Evolutionary conservation across 163 green algal genomes (phyloP).

Genomic region (Chlorella variabilis): DNA sequence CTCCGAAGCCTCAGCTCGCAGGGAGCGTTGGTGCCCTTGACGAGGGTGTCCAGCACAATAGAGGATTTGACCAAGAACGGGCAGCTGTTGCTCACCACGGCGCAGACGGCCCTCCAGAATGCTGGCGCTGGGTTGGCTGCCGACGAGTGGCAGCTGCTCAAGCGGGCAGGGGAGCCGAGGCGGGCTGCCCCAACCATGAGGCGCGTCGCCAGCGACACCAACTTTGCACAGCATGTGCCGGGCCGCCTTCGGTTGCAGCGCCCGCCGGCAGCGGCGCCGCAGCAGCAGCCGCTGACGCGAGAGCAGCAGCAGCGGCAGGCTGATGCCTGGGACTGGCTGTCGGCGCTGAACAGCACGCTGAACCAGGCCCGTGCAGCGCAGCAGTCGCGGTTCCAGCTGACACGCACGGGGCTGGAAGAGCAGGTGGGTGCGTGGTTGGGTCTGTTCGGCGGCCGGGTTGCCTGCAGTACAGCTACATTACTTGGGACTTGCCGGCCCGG

Average conservation of each 20-base stretch:
- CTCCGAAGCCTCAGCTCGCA: no score
- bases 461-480: no score
- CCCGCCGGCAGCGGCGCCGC: not conserved
- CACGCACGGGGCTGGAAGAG: slow-evolving; percentile 30
- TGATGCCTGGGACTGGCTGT: slow-evolving; percentile 36
- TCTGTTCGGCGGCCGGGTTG: no score
- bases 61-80: slow-evolving; percentile 38
- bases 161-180: not conserved
- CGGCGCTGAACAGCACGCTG: slow-evolving; percentile 32
- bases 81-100: slow-evolving; percentile 26
- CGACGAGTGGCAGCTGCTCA: slow-evolving; percentile 26
- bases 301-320: slow-evolving; percentile 23
- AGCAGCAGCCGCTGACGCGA: not conserved
- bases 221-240: slow-evolving; percentile 16
- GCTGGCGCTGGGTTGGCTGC: not conserved
- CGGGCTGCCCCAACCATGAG: not conserved
- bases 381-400: slow-evolving; percentile 15
- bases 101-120: slow-evolving; percentile 28
- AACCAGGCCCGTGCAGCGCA: slow-evolving; percentile 35
- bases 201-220: slow-evolving; percentile 33
- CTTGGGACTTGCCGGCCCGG: no score
- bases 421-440: slow-evolving; percentile 7
- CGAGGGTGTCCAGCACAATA: slow-evolving; percentile 33
- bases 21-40: no score
- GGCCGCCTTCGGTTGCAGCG: slow-evolving; percentile 15